Conservation (phyloP, 768 basidiomycete genomes). For the Erythrobasidium yunnanense region DNA sequence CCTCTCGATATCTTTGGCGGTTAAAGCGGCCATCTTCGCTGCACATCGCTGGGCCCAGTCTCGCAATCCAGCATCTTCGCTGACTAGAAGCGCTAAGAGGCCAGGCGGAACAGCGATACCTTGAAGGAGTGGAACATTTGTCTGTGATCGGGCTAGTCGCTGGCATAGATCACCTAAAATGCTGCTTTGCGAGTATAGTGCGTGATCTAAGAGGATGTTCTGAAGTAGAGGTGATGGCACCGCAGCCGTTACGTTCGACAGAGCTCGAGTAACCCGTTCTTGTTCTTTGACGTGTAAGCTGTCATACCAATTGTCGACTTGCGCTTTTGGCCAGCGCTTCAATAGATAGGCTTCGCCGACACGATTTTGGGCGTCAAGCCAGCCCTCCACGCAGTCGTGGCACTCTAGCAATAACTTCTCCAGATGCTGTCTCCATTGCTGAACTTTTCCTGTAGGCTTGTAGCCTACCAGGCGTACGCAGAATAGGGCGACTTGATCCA, state of each 20-base stretch:
- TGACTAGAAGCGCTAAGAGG: background rate
- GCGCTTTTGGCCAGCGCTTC: background rate
- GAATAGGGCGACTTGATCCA: constrained; percentile 20
- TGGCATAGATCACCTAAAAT: background rate
- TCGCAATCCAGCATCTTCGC: background rate
- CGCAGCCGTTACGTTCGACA: background rate
- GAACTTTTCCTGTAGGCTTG: constrained; percentile 19
- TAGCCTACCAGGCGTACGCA: constrained; percentile 20
- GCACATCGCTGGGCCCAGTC: background rate
- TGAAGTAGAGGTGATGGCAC: background rate
- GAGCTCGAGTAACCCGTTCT: background rate
- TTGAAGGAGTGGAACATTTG: background rate
- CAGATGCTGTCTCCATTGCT: background rate
- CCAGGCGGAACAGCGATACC: background rate
- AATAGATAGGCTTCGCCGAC: background rate
- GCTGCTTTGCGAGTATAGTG: background rate
- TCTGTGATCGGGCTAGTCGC: background rate
- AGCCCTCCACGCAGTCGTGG: constrained; percentile 24
- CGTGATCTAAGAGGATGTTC: constrained; percentile 9
- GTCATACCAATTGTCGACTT: constrained; percentile 6
- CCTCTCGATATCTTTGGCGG: background rate
- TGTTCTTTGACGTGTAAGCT: background rate
- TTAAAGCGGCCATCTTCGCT: background rate
- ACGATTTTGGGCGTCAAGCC: constrained; percentile 11
- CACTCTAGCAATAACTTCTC: constrained; percentile 1